Conservation (phyloP, 2,329 filamentous ascomycete species). For the Bipolaris cookei region DNA sequence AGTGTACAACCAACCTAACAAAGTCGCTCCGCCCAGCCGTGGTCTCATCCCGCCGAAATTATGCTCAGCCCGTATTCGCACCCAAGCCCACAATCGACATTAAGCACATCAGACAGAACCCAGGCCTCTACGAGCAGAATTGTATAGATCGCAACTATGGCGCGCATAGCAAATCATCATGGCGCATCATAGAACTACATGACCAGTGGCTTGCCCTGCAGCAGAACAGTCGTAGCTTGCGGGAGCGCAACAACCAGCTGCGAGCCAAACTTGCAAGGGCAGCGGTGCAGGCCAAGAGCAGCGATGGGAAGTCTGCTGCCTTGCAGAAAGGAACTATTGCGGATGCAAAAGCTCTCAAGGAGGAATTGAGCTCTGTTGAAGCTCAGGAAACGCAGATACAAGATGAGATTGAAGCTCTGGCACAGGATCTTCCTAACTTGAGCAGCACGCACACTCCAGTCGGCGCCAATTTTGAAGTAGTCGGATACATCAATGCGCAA, state of each 20-base stretch:
- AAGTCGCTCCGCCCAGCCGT: conserved; percentile 5
- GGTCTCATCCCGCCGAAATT: conserved; percentile 46
- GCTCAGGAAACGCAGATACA: conserved; percentile 65
- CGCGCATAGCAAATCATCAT: conserved; percentile 58
- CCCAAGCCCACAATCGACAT: conserved; percentile 82
- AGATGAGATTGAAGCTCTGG: conserved; percentile 74
- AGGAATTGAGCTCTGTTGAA: conserved; percentile 65
- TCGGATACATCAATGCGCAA: conserved; percentile 81
- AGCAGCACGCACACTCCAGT: conserved; percentile 78
- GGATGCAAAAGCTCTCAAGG: conserved; percentile 71
- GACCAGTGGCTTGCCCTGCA: conserved; percentile 60
- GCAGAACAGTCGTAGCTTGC: conserved; percentile 63
- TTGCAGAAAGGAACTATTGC: conserved; percentile 62
- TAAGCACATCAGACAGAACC: conserved; percentile 87
- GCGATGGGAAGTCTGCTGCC: conserved; percentile 43
- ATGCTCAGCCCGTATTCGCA: conserved; percentile 69
- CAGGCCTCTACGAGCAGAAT: conserved; percentile 79
- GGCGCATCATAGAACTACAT: conserved; percentile 59
- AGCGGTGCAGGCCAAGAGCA: conserved; percentile 35
- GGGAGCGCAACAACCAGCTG: conserved; percentile 71
- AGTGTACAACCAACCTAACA: conserved; percentile 21
- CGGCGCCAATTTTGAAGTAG: conserved; percentile 67
- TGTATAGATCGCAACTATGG: conserved; percentile 85
- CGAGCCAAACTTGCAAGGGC: conserved; percentile 60
- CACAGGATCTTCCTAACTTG: conserved; percentile 82